Evolutionary conservation across 2,329 filamentous ascomycete species (phyloP), one percentile per base, ranked within the genome.

Genomic region (Trichoderma sp.): DNA sequence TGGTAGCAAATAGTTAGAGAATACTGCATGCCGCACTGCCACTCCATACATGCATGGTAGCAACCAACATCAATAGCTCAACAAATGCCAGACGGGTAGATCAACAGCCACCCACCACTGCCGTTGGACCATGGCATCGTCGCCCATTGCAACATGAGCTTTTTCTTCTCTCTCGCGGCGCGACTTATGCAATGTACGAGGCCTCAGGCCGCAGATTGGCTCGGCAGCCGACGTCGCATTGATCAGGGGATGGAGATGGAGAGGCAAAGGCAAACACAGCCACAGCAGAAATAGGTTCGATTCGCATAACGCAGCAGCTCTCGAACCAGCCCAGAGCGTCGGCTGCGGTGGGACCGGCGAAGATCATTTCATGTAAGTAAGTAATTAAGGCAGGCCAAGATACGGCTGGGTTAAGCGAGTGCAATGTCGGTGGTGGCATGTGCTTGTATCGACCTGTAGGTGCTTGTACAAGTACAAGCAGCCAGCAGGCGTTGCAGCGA

Each of bases 301-400:
- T 35, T 35, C 13, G 19, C 33, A 35, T 13, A 19, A 31, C 7
- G 40, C 33, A 57, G 52, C 11, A 58, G 55, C 64, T 35, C 37
- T 52, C 55, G 55, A 67, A 59, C 64, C 19, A 67, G 37, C 21
- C 31, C 57, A 67, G 29, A 59, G 52, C 58, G 53, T 29, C 64
- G 64, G 64, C 55, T 67, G 40, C 21, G n/a, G 64, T 67, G 55
- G 55, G 64, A 58, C 55, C 40, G 16, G 64, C 31, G 64, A 67
- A 67, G 55, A 67, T 67, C 55, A 67, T 52, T 56, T 56, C 55
- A 33, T 31, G 47, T 49, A 49, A 24, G 27, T 19, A 43, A 52
- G 40, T 43, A 43, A 43, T 6, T 19, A 43, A 43, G 19, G 40
- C 10, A 43, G 40, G 40, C 16, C 40, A 43, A 43, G 40, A 43